Base-by-base conservation (phyloP, 345 rosid species). In the Salix udensis region DNA sequence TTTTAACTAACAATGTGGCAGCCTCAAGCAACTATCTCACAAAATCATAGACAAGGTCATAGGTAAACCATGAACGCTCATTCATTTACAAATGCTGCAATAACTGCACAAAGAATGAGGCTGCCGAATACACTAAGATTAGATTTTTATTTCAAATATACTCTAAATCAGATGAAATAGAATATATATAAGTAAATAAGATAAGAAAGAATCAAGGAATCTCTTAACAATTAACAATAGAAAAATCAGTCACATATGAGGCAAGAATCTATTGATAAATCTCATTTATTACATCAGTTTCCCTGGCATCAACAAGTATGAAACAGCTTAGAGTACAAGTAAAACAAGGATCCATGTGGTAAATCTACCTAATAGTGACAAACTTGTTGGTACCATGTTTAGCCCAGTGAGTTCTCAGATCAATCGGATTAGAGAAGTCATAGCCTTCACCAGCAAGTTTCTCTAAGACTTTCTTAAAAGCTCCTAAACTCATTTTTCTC, bases 361-460 rank as follows among this genome's bases (percentile, higher is more conserved):
- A 71, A 77, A 80, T 78, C 93, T 93, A 96, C 87, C 96, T 93
- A 89, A 96, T 96, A 4, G 99, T 96, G 82, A 96, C 97, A 42
- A 93, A 93, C 92, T 94, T 96, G 89, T 93, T 93, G 71, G 99
- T 96, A 48, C 99, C 99, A 82, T 96, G 99, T 85, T 91, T 92
- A 4, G 99, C 98, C 99, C 98, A 96, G 80, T 96, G 93, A 65
- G 86, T 80, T 90, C 91, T 92, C 85, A 92, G 82, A 86, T 94
- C 98, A 82, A 94, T 90, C 4, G 97, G 82, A 81, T 88, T 88
- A 71, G 84, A 76, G 75, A 94, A 91, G 84, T 87, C 88, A 84
- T 85, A 89, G 37, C 98, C 98, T 83, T 93, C 99, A 26, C 91
- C 90, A 18, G 97, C 96, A 18, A 96, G 95, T 83, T 92, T 93